phyloP scores from a whole-genome alignment of 2,329 filamentous ascomycete species.

The Fusarium nurragi region DNA sequence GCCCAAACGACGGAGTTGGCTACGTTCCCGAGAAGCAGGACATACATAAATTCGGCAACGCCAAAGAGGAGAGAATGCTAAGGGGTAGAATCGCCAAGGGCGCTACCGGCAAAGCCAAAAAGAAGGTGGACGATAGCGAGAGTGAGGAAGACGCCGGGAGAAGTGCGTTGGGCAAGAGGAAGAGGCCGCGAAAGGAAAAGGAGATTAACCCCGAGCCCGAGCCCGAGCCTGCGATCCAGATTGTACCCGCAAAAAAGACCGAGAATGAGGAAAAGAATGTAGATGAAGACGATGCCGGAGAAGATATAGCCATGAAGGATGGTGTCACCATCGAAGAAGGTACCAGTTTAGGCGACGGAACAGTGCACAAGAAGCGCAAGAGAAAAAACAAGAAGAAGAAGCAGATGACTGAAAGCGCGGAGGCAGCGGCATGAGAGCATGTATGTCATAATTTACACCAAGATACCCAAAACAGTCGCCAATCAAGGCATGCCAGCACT shows the following conservation, averaged over 20 bases:
- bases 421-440: conserved; percentile 16
- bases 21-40: conserved; percentile 47
- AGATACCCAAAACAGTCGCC: conserved; percentile 13
- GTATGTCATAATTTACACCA: not conserved
- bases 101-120: conserved; percentile 18
- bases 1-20: conserved; percentile 55
- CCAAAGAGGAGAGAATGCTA: conserved; percentile 46
- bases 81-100: conserved; percentile 46
- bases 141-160: conserved; percentile 51
- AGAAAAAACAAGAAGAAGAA: conserved; percentile 46
- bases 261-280: not conserved
- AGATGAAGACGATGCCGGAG: conserved; percentile 1
- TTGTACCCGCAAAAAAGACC: not conserved
- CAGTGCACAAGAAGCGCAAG: conserved; percentile 34
- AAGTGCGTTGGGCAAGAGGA: conserved; percentile 52
- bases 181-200: conserved; percentile 43
- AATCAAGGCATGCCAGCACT: not conserved
- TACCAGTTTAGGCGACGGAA: not conserved
- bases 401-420: conserved; percentile 34
- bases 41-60: conserved; percentile 36
- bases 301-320: conserved; percentile 38
- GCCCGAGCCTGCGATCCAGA: not conserved
- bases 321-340: conserved; percentile 26
- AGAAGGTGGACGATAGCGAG: conserved; percentile 45
- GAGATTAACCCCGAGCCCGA: conserved; percentile 2